phyloP scores from a whole-genome alignment of 495 filamentous ascomycete genomes.

The Penicillium antarcticum region DNA sequence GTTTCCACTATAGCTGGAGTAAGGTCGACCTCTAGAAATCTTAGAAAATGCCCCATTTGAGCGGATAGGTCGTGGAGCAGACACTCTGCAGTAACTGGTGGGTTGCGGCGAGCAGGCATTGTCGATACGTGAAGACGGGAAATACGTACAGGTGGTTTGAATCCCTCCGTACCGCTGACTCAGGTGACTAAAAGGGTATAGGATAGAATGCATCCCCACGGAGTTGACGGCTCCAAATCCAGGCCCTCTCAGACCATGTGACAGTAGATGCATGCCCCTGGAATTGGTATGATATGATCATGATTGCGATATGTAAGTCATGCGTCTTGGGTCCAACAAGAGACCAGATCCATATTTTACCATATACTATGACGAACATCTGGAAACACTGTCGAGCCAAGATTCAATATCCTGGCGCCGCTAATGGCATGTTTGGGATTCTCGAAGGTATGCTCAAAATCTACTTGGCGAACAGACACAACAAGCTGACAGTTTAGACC shows the following conservation, averaged over 20 bases:
- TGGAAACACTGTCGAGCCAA: background rate
- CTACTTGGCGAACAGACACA: background rate
- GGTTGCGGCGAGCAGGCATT: background rate
- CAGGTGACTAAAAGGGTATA: constrained; percentile 1
- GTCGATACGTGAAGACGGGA: background rate
- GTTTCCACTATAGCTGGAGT: background rate
- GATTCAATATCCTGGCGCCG: background rate
- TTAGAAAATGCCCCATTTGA: background rate
- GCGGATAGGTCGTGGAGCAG: background rate
- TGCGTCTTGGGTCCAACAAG: background rate
- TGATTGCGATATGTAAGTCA: background rate
- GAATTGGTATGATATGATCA: background rate
- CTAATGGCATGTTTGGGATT: background rate
- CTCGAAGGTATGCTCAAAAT: background rate
- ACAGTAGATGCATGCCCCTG: background rate
- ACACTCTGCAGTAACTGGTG: background rate
- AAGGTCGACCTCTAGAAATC: background rate
- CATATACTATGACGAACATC: background rate
- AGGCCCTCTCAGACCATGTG: background rate
- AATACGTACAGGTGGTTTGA: background rate
- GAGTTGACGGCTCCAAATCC: background rate
- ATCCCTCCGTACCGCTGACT: background rate
- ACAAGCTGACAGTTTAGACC: background rate
- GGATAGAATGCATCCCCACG: background rate
- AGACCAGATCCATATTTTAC: background rate